Conservation (phyloP, 2,329 filamentous ascomycete genomes). For the Fusarium cyanostomum region DNA sequence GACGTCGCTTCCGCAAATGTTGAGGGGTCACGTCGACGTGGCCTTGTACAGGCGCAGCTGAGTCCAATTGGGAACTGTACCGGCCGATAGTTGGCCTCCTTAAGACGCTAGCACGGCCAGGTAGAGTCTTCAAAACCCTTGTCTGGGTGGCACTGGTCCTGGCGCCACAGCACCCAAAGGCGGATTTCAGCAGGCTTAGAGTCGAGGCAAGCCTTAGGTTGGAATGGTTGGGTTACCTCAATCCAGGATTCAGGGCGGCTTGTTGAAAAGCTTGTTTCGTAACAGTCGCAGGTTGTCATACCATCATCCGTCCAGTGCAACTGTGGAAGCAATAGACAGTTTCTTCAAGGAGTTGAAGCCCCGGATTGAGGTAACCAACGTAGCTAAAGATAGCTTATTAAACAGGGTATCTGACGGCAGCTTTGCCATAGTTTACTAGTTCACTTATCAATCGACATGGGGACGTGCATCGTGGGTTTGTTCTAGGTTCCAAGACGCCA, state of each 20-base stretch:
- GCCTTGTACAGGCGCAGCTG: slow-evolving; percentile 2
- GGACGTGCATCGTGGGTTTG: slow-evolving; percentile 27
- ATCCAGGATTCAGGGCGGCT: slow-evolving; percentile 17
- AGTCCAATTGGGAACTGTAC: slow-evolving; percentile 7
- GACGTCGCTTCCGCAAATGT: slow-evolving; percentile 1
- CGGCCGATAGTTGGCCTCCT: slow-evolving; percentile 9
- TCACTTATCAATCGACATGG: slow-evolving; percentile 37
- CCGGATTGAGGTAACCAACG: slow-evolving; percentile 22
- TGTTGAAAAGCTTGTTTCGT: slow-evolving; percentile 11
- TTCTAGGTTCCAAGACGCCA: slow-evolving; percentile 9
- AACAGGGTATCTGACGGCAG: slow-evolving; percentile 25
- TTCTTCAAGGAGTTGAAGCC: slow-evolving; percentile 29
- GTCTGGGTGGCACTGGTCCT: slow-evolving; percentile 10
- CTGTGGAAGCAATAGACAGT: slow-evolving; percentile 6
- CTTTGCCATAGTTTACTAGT: slow-evolving; percentile 25
- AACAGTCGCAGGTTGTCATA: slow-evolving; percentile 5
- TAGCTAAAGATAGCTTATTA: slow-evolving; percentile 4
- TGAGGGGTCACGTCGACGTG: slow-evolving; percentile 8
- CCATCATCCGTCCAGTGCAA: background rate
- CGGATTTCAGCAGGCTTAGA: slow-evolving; percentile 25
- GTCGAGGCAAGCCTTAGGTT: background rate
- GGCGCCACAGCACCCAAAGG: slow-evolving; percentile 27
- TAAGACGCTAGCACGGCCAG: slow-evolving; percentile 26
- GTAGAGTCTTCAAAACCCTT: slow-evolving; percentile 13
- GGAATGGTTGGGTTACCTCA: slow-evolving; percentile 26